These are phyloP conservation scores for Nemania serpens DNA, from an alignment of 2,329 filamentous ascomycete genomes.

Conservation along the genomic window DNA sequence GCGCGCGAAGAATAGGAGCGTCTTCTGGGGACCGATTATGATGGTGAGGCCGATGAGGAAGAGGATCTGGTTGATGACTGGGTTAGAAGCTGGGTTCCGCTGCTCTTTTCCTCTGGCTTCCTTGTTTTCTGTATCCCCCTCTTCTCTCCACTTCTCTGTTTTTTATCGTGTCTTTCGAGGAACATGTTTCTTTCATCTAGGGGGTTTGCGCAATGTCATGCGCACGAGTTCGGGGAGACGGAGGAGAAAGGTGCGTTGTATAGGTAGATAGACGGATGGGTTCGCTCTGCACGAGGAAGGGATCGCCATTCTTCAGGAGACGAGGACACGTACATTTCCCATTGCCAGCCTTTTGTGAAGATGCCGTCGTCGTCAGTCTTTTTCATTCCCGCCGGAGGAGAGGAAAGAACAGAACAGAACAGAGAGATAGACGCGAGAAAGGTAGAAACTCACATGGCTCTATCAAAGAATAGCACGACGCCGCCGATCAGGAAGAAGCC, in stretches of 20 bases:
- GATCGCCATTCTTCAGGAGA: too few species aligned
- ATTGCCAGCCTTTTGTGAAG: constrained; percentile 85
- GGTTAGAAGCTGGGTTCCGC: not conserved
- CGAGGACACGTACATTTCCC: constrained; percentile 74
- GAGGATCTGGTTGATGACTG: constrained; percentile 70
- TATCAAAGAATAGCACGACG: constrained; percentile 96
- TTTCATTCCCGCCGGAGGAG: not conserved
- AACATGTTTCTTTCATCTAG: too few species aligned
- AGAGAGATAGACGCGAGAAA: constrained; percentile 1
- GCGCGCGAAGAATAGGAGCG: constrained; percentile 90
- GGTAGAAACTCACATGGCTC: constrained; percentile 75
- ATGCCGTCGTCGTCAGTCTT: constrained; percentile 23
- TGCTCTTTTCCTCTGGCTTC: too few species aligned
- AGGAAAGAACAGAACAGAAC: not conserved
- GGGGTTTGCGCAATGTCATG: too few species aligned
- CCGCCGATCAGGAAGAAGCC: constrained; percentile 94
- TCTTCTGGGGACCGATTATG: constrained; percentile 92
- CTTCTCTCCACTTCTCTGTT: too few species aligned
- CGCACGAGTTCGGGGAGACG: too few species aligned
- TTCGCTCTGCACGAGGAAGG: constrained; percentile 4
- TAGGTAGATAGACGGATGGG: too few species aligned
- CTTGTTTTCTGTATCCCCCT: too few species aligned
- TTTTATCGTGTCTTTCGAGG: too few species aligned
- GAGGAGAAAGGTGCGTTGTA: too few species aligned
- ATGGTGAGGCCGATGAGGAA: constrained; percentile 96